Conservation (phyloP, 2,329 filamentous ascomycete species). For the Colletotrichum gloeosporioides region DNA sequence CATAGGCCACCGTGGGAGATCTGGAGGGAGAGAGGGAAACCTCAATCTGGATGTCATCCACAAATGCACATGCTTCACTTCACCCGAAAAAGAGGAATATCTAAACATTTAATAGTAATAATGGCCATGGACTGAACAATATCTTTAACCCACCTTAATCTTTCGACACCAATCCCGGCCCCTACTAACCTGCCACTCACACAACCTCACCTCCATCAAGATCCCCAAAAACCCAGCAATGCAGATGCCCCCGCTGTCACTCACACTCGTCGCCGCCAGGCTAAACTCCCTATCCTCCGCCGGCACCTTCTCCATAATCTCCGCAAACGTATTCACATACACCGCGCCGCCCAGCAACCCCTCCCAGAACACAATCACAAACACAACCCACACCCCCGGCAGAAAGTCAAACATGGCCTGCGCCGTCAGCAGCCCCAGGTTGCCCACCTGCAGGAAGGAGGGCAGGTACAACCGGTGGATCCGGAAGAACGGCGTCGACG, state of each 20-base stretch:
- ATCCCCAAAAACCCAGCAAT: slow-evolving; percentile 86
- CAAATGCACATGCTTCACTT: no score
- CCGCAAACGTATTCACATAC: slow-evolving; percentile 95
- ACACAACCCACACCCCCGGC: slow-evolving; percentile 86
- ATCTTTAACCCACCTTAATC: slow-evolving; percentile 46
- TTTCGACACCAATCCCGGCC: slow-evolving; percentile 77
- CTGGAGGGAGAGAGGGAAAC: no score
- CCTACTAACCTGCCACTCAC: slow-evolving; percentile 81
- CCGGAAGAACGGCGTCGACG: slow-evolving; percentile 85
- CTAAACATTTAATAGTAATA: background rate
- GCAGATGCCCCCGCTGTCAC: slow-evolving; percentile 90
- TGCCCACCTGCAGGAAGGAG: slow-evolving; percentile 80
- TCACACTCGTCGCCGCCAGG: slow-evolving; percentile 86
- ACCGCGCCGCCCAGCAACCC: slow-evolving; percentile 89
- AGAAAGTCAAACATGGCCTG: slow-evolving; percentile 85
- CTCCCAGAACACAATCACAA: slow-evolving; percentile 90
- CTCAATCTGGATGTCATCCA: no score
- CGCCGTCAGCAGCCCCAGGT: slow-evolving; percentile 73
- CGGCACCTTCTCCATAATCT: slow-evolving; percentile 85
- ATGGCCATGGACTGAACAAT: background rate
- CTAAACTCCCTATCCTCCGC: slow-evolving; percentile 87
- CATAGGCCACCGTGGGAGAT: no score
- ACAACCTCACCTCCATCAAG: slow-evolving; percentile 80
- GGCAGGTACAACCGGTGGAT: slow-evolving; percentile 83
- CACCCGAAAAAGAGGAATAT: no score